A percentile compares a stretch with the other conserved stretches of the same genome.
Conservation (phyloP, 1,139 yeast genomes). For the Kodamaea sp. region DNA sequence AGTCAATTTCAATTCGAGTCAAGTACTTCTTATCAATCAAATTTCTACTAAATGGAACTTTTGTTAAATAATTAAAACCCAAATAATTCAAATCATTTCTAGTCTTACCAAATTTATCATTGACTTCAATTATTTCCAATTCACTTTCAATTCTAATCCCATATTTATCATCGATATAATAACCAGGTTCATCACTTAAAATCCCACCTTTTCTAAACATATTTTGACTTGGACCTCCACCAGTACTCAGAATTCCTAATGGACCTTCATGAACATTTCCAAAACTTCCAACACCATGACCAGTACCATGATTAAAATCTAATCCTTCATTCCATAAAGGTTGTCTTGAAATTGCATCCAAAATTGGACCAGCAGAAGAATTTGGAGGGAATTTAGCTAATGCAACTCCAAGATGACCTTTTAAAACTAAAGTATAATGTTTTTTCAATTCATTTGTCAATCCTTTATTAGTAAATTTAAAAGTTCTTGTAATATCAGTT, state of each 20-base stretch:
- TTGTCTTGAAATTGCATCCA: constrained; percentile 50
- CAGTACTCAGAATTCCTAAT: constrained; percentile 41
- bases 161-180: constrained; percentile 46
- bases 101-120: constrained; percentile 31
- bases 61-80: constrained; percentile 49
- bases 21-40: constrained; percentile 41
- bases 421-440: constrained; percentile 49
- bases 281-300: constrained; percentile 58
- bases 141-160: constrained; percentile 57
- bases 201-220: constrained; percentile 46
- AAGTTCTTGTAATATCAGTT: constrained; percentile 56
- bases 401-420: constrained; percentile 55
- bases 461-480: constrained; percentile 35
- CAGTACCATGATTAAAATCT: constrained; percentile 56
- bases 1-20: constrained; percentile 38
- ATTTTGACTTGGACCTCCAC: constrained; percentile 31
- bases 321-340: constrained; percentile 53
- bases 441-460: constrained; percentile 28
- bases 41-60: constrained; percentile 51
- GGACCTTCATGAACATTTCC: constrained; percentile 59
- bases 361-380: constrained; percentile 37
- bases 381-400: constrained; percentile 48
- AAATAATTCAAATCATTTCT: constrained; percentile 34
- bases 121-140: constrained; percentile 39
- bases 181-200: constrained; percentile 57